Evolutionary conservation across 2,329 filamentous ascomycete genomes (phyloP), one percentile per base, ranked within the genome.

Genomic region (Sordariomycetes sp.): DNA sequence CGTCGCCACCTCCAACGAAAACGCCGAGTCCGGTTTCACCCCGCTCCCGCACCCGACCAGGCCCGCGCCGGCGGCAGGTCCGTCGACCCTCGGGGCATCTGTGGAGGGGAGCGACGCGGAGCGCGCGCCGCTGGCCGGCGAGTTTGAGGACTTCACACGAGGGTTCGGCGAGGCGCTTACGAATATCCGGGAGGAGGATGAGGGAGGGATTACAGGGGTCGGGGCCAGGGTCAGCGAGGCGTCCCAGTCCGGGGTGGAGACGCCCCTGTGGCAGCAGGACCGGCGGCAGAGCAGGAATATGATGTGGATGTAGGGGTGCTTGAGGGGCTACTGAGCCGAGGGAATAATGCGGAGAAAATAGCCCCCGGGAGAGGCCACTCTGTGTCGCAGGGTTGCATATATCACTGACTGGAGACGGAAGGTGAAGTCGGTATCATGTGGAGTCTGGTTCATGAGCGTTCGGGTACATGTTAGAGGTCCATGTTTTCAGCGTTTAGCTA

Each of bases 101-200:
- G 18, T n/a, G 40, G n/a, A 46, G n/a, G 46, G 20, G 46, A 20
- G 20, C 6, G 64, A 65, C 1, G 64, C 64, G 11, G 73, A 77
- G 28, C 67, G 71, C 58, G 66, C 72, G 8, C 74, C 75, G 16
- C 65, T 77, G 54, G 72, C 72, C 0, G 69, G 74, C 7, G 74
- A 75, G 59, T 68, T 74, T 34, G 75, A 78, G 24, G 77, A 79
- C 25, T 78, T 77, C 59, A 70, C 72, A 7, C 70, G 73, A 6
- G 71, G 73, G 57, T 75, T 73, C 60, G 69, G 71, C 59, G 69
- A 74, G 1, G 74, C 70, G 2, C 67, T 80, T 35, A 61, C 74
- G 69, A 61, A 64, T 52, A 63, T 70, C 51, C 60, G 69, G 58
- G 68, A 74, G 65, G 64, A 72, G 55, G 58, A 53, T 12, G 55